These are phyloP conservation scores for Dillenia suffruticosa DNA, from an alignment of 164 flowering plant genomes.

Conservation along the genomic window DNA sequence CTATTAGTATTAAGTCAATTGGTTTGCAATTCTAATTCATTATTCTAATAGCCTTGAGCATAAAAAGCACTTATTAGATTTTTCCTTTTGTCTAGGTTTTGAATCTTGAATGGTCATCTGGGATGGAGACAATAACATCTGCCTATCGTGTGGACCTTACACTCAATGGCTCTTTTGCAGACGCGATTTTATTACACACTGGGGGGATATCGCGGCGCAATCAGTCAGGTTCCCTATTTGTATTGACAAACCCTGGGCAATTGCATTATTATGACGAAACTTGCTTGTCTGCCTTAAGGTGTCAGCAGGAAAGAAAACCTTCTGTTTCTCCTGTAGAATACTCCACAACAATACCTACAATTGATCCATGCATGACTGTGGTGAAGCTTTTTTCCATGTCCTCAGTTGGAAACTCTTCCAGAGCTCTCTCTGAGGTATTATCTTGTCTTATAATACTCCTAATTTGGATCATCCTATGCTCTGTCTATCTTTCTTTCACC, in stretches of 20 bases:
- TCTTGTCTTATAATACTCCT: not conserved
- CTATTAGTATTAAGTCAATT: no score
- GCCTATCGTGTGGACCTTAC: conserved; percentile 57
- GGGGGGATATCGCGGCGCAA: conserved; percentile 32
- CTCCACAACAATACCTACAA: conserved; percentile 50
- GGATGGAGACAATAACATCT: conserved; percentile 58
- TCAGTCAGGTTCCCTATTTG: conserved; percentile 44
- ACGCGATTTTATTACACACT: conserved; percentile 66
- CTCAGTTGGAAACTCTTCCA: conserved; percentile 28
- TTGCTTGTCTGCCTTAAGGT: conserved; percentile 34
- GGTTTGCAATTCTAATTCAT: no score
- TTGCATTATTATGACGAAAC: conserved; percentile 52
- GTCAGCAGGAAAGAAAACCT: conserved; percentile 33
- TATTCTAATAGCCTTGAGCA: no score
- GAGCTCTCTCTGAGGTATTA: conserved; percentile 50
- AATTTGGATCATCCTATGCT: not conserved
- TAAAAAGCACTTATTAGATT: not conserved
- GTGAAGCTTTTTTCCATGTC: conserved; percentile 42
- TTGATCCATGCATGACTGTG: conserved; percentile 59
- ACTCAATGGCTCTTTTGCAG: conserved; percentile 79
- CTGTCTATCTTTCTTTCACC: not conserved
- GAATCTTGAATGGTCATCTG: conserved; percentile 79
- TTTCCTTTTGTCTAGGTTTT: conserved; percentile 47
- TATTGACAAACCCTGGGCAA: conserved; percentile 82
- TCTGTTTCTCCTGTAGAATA: conserved; percentile 41